Conservation (phyloP, 2,329 filamentous ascomycete species). For the Penicillium sp. region DNA sequence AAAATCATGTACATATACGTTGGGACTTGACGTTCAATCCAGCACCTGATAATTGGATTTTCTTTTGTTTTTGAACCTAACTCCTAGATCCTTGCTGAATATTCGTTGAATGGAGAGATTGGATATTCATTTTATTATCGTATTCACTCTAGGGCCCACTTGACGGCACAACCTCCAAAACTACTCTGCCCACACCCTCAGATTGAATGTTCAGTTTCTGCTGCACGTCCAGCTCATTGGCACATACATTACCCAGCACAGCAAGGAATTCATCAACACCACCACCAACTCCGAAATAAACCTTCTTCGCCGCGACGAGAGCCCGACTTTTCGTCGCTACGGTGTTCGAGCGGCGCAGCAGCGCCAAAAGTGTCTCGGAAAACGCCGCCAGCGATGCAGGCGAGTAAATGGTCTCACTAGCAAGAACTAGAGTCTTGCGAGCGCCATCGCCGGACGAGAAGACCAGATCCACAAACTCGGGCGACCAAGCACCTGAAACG, state of each 20-base stretch:
- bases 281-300: slow-evolving; percentile 67
- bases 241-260: slow-evolving; percentile 31
- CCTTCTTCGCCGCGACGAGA: slow-evolving; percentile 62
- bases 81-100: not conserved
- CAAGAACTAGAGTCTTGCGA: slow-evolving; percentile 54
- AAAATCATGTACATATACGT: slow-evolving; percentile 40
- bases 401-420: slow-evolving; percentile 66
- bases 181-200: slow-evolving; percentile 46
- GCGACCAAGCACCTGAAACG: slow-evolving; percentile 61
- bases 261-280: slow-evolving; percentile 60
- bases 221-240: slow-evolving; percentile 30
- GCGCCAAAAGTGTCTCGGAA: slow-evolving; percentile 52
- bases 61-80: slow-evolving; percentile 22
- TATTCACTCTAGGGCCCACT: not conserved
- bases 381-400: slow-evolving; percentile 56
- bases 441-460: slow-evolving; percentile 35
- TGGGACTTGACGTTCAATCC: slow-evolving; percentile 28
- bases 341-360: slow-evolving; percentile 47
- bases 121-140: not conserved
- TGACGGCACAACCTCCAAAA: slow-evolving; percentile 38
- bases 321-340: slow-evolving; percentile 42
- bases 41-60: slow-evolving; percentile 30
- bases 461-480: slow-evolving; percentile 47
- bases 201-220: slow-evolving; percentile 41
- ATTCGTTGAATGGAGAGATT: not conserved